A percentile compares a stretch with the other conserved stretches of the same genome.
Evolutionary conservation across 2,329 filamentous ascomycete genomes (phyloP).

Genomic region (Chaetomiaceae sp.): DNA sequence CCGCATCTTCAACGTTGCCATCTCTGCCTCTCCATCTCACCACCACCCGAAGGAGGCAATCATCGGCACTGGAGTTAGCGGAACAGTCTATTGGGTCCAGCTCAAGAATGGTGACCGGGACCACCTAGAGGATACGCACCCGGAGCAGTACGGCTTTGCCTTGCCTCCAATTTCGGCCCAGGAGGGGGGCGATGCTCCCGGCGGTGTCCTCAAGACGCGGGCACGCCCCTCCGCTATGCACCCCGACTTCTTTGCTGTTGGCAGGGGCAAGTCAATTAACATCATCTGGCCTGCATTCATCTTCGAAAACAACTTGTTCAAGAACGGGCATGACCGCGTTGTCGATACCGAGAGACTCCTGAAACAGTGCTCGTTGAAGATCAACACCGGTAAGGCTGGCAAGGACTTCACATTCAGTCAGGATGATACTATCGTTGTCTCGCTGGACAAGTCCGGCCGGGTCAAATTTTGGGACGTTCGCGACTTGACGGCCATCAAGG

Average conservation of each 20-base stretch:
- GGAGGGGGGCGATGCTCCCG: slow-evolving; percentile 78
- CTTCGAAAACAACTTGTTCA: slow-evolving; percentile 59
- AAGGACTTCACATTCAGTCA: slow-evolving; percentile 98
- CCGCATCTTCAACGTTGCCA: slow-evolving; percentile 88
- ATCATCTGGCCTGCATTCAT: slow-evolving; percentile 70
- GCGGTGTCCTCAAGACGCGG: slow-evolving; percentile 90
- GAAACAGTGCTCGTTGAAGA: slow-evolving; percentile 82
- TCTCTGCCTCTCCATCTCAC: slow-evolving; percentile 64
- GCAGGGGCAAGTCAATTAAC: slow-evolving; percentile 92
- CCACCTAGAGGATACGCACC: slow-evolving; percentile 69
- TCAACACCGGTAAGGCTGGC: slow-evolving; percentile 94
- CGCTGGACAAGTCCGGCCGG: slow-evolving; percentile 91
- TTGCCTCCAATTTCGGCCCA: slow-evolving; percentile 81
- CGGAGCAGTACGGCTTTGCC: slow-evolving; percentile 82
- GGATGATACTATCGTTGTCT: slow-evolving; percentile 90
- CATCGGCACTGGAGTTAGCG: slow-evolving; percentile 88
- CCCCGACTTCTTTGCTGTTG: slow-evolving; percentile 90
- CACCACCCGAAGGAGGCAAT: slow-evolving; percentile 69
- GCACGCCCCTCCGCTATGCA: slow-evolving; percentile 85
- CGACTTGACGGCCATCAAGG: slow-evolving; percentile 58
- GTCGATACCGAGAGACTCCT: slow-evolving; percentile 87
- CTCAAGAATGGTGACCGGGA: slow-evolving; percentile 75
- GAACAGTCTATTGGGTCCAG: slow-evolving; percentile 92
- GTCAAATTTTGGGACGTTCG: slow-evolving; percentile 99
- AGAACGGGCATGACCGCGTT: slow-evolving; percentile 58